phyloP scores from a whole-genome alignment of 768 basidiomycete genomes.

The Phlegmacium glaucopus region DNA sequence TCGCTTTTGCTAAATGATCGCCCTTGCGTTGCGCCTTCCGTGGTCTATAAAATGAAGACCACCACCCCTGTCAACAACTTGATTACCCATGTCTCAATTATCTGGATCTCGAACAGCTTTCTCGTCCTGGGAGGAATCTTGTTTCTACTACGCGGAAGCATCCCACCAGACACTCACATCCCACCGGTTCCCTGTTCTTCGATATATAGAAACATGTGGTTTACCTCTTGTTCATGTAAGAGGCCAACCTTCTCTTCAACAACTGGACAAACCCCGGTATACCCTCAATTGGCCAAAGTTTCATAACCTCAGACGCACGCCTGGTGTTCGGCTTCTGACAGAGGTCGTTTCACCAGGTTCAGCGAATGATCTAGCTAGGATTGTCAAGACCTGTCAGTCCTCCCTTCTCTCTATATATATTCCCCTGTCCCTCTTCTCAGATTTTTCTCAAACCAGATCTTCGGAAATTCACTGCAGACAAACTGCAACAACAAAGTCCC shows the following conservation, averaged over 20 bases:
- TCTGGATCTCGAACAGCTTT: too few relatives aligned
- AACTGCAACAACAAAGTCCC: conserved; percentile 3
- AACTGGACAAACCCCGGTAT: background rate
- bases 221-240: background rate
- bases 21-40: too few relatives aligned
- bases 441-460: background rate
- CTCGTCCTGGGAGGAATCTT: too few relatives aligned
- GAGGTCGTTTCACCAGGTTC: background rate
- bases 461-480: background rate
- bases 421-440: background rate
- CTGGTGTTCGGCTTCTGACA: background rate
- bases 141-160: too few relatives aligned
- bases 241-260: too few relatives aligned
- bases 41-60: too few relatives aligned
- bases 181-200: too few relatives aligned
- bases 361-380: background rate
- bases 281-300: conserved; percentile 4
- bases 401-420: background rate
- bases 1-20: too few relatives aligned
- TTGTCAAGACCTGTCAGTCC: background rate
- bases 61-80: too few relatives aligned
- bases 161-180: too few relatives aligned
- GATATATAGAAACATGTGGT: too few relatives aligned
- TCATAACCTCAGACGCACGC: background rate
- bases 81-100: too few relatives aligned